phyloP scores from a whole-genome alignment of 202 grass and related monocot genomes.

The Elaeis oleifera region DNA sequence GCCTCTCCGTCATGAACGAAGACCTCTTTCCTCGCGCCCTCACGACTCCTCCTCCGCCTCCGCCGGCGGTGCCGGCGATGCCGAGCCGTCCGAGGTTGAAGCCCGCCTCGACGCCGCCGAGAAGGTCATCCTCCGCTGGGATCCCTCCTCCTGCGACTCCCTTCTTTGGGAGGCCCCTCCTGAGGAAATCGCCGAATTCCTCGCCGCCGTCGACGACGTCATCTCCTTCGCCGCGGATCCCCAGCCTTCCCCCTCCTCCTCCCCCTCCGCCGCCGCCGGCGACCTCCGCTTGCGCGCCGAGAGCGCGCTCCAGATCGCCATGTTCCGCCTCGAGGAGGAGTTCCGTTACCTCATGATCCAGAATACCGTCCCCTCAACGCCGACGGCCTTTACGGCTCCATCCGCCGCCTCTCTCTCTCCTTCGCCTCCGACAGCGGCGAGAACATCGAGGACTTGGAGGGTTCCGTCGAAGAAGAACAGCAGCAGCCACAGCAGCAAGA shows the following conservation, averaged over 20 bases:
- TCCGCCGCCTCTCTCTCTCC: constrained; percentile 74
- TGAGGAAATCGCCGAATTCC: constrained; percentile 48
- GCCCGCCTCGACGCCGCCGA: constrained; percentile 48
- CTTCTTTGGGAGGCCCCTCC: constrained; percentile 61
- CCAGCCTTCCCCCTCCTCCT: constrained; percentile 15
- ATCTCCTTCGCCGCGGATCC: constrained; percentile 24
- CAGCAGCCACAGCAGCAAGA: constrained; percentile 23
- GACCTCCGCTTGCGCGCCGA: constrained; percentile 31
- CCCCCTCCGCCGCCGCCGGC: constrained; percentile 2
- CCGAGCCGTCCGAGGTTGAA: neutral
- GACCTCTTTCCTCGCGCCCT: constrained; percentile 1
- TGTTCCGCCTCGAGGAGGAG: constrained; percentile 88
- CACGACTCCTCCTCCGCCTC: constrained; percentile 7
- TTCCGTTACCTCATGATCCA: constrained; percentile 73
- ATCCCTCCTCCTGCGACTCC: constrained; percentile 49
- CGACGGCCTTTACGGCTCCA: constrained; percentile 63
- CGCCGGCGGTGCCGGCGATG: neutral
- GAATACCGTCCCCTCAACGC: constrained; percentile 63
- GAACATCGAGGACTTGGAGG: constrained; percentile 74
- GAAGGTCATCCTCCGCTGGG: constrained; percentile 67
- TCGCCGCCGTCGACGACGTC: constrained; percentile 50
- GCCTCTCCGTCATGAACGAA: constrained; percentile 42
- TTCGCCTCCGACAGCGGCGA: constrained; percentile 29
- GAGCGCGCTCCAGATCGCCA: constrained; percentile 67
- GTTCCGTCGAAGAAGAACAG: constrained; percentile 63